These are phyloP conservation scores for Colletotrichum simmondsii DNA, from an alignment of 2,329 filamentous ascomycete genomes.

Conservation along the genomic window DNA sequence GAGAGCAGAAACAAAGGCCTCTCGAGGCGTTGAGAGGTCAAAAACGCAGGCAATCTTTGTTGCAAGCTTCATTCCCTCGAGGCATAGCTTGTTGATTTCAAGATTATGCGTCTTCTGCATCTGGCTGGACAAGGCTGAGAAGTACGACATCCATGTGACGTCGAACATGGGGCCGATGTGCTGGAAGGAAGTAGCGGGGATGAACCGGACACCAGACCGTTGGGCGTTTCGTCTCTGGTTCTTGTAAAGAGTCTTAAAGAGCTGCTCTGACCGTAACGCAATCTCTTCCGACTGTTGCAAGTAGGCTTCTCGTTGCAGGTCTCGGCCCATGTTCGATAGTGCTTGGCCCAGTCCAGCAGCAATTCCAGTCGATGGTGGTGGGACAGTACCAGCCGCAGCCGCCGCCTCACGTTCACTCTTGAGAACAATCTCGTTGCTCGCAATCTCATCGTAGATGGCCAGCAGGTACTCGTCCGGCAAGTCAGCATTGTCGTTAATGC, in stretches of 20 bases:
- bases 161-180: constrained; percentile 99
- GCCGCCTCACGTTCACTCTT: constrained; percentile 92
- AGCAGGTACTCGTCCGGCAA: constrained; percentile 92
- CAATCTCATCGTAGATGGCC: constrained; percentile 93
- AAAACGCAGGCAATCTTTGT: constrained; percentile 95
- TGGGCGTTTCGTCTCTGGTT: constrained; percentile 86
- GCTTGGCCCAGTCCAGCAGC: constrained; percentile 88
- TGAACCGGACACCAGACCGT: constrained; percentile 78
- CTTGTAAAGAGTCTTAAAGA: constrained; percentile 93
- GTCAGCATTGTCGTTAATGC: constrained; percentile 96
- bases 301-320: constrained; percentile 92
- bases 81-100: constrained; percentile 89
- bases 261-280: constrained; percentile 75
- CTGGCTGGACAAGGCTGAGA: constrained; percentile 92
- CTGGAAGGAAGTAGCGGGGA: constrained; percentile 91
- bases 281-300: constrained; percentile 97
- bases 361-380: constrained; percentile 73
- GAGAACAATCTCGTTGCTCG: constrained; percentile 90
- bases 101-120: constrained; percentile 94
- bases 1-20: constrained; percentile 93
- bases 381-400: constrained; percentile 76
- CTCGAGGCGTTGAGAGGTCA: constrained; percentile 89
- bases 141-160: constrained; percentile 98
- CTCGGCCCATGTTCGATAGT: constrained; percentile 89
- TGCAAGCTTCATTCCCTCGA: constrained; percentile 94